Conservation (phyloP, 2,329 filamentous ascomycete species). For the Lecanicillium sp. region DNA sequence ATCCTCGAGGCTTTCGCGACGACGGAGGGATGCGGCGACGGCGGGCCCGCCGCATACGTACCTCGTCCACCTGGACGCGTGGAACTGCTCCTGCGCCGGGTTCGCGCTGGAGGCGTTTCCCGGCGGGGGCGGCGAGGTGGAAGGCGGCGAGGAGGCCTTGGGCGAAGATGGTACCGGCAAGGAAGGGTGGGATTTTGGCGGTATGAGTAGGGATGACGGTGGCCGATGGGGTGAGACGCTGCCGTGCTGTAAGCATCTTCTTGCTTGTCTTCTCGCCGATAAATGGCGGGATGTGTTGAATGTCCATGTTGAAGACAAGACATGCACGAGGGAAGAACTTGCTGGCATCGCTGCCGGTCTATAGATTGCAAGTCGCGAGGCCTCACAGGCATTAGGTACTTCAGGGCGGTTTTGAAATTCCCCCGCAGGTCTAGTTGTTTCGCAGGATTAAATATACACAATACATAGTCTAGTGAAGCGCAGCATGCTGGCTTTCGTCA, state of each 20-base stretch:
- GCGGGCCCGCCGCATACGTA: slow-evolving; percentile 37
- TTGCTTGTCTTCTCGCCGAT: slow-evolving; percentile 73
- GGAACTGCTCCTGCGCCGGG: slow-evolving; percentile 85
- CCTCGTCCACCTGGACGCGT: slow-evolving; percentile 64
- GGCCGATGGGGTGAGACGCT: slow-evolving; percentile 24
- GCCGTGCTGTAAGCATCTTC: slow-evolving; percentile 77
- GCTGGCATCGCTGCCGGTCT: slow-evolving; percentile 57
- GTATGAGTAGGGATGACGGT: slow-evolving; percentile 31
- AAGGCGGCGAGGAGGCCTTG: neutral
- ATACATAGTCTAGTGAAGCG: neutral
- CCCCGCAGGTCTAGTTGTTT: neutral
- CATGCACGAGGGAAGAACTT: slow-evolving; percentile 56
- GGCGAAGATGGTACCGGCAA: slow-evolving; percentile 2
- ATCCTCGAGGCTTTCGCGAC: slow-evolving; percentile 17
- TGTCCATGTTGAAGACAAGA: slow-evolving; percentile 44
- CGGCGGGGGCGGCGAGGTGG: slow-evolving; percentile 7
- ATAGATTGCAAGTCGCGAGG: slow-evolving; percentile 10
- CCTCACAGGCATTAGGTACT: too few species aligned
- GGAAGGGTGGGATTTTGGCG: slow-evolving; percentile 38
- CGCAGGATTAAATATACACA: neutral
- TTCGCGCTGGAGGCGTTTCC: slow-evolving; percentile 70
- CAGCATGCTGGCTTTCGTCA: too few species aligned
- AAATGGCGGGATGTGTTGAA: slow-evolving; percentile 52
- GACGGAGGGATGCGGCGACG: slow-evolving; percentile 10
- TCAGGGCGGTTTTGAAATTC: neutral